Evolutionary conservation across 768 basidiomycete genomes (phyloP).

Genomic region (Pulveroboletus sp.): DNA sequence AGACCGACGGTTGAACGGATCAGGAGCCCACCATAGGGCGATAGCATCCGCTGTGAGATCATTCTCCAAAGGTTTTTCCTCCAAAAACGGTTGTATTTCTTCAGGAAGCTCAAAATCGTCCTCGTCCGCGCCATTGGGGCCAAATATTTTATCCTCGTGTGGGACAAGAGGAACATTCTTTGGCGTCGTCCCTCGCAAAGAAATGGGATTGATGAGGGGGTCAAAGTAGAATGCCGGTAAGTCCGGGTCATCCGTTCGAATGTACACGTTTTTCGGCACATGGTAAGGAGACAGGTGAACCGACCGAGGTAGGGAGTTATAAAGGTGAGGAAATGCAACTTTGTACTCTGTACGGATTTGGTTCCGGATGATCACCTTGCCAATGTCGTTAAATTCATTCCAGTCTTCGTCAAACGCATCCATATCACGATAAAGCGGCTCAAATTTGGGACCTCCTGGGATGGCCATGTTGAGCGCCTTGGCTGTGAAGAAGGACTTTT

Average conservation of each 20-base stretch:
- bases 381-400: conserved; percentile 99
- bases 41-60: conserved; percentile 96
- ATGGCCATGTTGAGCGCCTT: conserved; percentile 97
- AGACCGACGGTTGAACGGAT: conserved; percentile 90
- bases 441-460: conserved; percentile 97
- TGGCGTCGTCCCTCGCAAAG: conserved; percentile 78
- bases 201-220: conserved; percentile 97
- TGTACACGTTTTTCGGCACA: conserved; percentile 94
- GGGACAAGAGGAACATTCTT: conserved; percentile 81
- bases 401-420: conserved; percentile 98
- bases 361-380: conserved; percentile 98
- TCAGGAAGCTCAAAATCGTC: conserved; percentile 88
- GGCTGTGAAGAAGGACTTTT: conserved; percentile 96
- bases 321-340: conserved; percentile 97
- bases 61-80: conserved; percentile 75
- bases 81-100: conserved; percentile 74
- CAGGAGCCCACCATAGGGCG: conserved; percentile 97
- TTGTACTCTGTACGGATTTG: conserved; percentile 99
- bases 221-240: conserved; percentile 99
- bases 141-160: conserved; percentile 93
- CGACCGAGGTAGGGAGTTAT: conserved; percentile 95
- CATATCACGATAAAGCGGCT: conserved; percentile 96
- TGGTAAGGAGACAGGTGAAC: conserved; percentile 93
- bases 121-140: conserved; percentile 79
- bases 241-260: conserved; percentile 99